A percentile compares a stretch with the other conserved stretches of the same genome.
Conservation (phyloP, 164 flowering plant genomes). For the Nelumbo lutea region DNA sequence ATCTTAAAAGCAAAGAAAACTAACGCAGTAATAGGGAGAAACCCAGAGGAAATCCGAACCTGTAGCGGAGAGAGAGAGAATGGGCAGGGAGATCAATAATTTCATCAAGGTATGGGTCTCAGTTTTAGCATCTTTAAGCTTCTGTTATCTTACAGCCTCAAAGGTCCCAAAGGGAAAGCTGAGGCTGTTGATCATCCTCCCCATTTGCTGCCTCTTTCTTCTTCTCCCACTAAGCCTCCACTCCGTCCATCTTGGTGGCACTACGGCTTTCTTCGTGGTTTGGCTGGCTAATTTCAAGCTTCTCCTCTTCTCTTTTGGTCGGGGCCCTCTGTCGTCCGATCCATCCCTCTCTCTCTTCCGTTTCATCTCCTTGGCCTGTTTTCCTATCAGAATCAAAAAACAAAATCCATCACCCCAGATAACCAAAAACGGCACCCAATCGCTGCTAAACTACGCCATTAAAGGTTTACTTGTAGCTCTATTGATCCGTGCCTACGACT, state of each 20-base stretch:
- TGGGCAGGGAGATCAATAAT: slow-evolving; percentile 1
- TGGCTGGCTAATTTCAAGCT: slow-evolving; percentile 48
- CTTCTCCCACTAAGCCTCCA: slow-evolving; percentile 30
- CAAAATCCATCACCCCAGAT: not conserved
- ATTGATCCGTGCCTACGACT: not conserved
- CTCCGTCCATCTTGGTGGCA: slow-evolving; percentile 20
- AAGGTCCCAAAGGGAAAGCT: slow-evolving; percentile 20
- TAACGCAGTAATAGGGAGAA: no score
- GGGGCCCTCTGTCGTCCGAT: slow-evolving; percentile 27
- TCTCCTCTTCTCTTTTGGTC: slow-evolving; percentile 37
- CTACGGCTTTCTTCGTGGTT: slow-evolving; percentile 31
- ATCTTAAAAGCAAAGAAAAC: no score
- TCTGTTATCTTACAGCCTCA: slow-evolving; percentile 21
- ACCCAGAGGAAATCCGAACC: no score
- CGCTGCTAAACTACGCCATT: not conserved
- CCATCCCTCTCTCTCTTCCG: slow-evolving; percentile 15
- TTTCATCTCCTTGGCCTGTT: slow-evolving; percentile 30
- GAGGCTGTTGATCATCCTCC: slow-evolving; percentile 33
- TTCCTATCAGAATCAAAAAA: slow-evolving; percentile 31
- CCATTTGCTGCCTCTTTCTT: slow-evolving; percentile 28
- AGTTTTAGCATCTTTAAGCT: slow-evolving; percentile 20
- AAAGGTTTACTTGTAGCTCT: not conserved
- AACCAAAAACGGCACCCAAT: not conserved
- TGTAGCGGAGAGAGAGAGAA: not conserved
- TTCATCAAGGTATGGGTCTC: slow-evolving; percentile 28